A percentile compares a stretch with the other conserved stretches of the same genome.
phyloP scores from a whole-genome alignment of 208 protist species.

The Wallacemonas sp. region DNA sequence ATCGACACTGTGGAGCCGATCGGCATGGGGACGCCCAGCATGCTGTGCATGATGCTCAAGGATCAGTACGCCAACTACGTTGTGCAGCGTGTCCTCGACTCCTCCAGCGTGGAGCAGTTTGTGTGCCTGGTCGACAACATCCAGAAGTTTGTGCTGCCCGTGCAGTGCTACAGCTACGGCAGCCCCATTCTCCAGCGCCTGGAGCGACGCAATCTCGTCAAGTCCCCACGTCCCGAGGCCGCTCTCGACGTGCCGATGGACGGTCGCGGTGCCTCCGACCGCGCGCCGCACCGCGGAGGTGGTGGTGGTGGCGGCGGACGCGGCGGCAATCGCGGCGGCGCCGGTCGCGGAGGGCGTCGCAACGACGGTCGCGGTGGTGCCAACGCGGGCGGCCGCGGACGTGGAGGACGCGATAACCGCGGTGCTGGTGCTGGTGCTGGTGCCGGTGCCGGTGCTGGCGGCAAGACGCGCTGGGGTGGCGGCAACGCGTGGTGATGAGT shows the following conservation, averaged over 20 bases:
- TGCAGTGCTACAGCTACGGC: conserved; percentile 95
- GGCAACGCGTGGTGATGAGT: conserved; percentile 6
- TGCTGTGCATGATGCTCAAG: conserved; percentile 95
- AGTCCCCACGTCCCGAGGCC: conserved; percentile 47
- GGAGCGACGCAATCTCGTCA: conserved; percentile 76
- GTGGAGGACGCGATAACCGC: conserved; percentile 3
- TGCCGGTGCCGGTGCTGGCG: no score
- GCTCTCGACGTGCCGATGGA: conserved; percentile 9
- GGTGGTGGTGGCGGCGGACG: neutral
- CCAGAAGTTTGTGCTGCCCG: conserved; percentile 85
- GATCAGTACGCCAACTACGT: conserved; percentile 98
- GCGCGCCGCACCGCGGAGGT: neutral
- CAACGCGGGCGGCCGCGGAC: neutral
- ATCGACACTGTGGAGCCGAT: conserved; percentile 53
- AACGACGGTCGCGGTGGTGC: neutral
- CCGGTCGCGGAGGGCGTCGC: neutral
- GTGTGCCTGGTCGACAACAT: conserved; percentile 85
- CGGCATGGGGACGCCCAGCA: conserved; percentile 57
- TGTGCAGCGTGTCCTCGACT: conserved; percentile 96
- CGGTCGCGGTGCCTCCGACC: neutral
- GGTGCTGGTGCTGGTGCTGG: no score
- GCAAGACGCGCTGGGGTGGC: conserved; percentile 1
- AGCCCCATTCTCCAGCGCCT: conserved; percentile 96
- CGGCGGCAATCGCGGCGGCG: neutral
- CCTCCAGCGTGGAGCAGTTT: conserved; percentile 78